Percentiles rank a stretch among this genome's conserved stretches.
Evolutionary conservation across 495 filamentous ascomycete species (phyloP).

Genomic region (Talaromyces liani): DNA sequence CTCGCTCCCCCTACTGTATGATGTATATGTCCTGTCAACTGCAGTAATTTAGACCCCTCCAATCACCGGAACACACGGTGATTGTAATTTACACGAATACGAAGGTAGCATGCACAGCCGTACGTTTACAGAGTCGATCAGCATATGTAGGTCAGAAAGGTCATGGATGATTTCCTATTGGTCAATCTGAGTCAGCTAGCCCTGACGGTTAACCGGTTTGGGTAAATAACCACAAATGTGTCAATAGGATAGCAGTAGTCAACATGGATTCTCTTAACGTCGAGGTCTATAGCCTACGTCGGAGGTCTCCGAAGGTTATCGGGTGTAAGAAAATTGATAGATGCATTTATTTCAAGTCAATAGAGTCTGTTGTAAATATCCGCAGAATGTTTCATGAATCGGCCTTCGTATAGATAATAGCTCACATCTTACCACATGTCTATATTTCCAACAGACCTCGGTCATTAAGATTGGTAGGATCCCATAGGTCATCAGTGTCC

Average conservation of each 20-base stretch:
- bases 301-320: neutral
- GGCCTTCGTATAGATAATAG: neutral
- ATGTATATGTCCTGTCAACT: neutral
- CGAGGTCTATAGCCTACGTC: neutral
- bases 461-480: neutral
- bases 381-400: neutral
- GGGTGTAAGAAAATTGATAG: neutral
- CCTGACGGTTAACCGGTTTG: no score
- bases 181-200: neutral
- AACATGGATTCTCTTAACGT: neutral
- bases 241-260: neutral
- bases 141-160: neutral
- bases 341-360: neutral
- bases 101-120: neutral
- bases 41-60: neutral
- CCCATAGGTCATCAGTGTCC: neutral
- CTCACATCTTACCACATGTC: neutral
- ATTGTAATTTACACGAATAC: neutral
- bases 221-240: neutral
- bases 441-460: neutral
- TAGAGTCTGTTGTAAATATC: neutral
- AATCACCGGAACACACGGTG: neutral
- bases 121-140: neutral
- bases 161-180: neutral
- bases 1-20: neutral